Conservation (phyloP, 805 yeast genomes). For the Cyberlindnera lachancei region DNA sequence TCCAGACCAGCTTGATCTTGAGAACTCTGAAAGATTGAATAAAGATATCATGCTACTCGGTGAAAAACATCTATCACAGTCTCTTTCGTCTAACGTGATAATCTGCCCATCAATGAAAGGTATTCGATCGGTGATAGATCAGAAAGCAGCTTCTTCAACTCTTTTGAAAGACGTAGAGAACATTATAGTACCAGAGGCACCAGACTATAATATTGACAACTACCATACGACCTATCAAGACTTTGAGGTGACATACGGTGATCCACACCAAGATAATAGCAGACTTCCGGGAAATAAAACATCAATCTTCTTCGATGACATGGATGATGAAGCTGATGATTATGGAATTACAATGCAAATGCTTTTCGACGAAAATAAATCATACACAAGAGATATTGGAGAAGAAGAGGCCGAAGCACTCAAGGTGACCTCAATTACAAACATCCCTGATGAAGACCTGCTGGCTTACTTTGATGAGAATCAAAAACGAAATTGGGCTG, state of each 20-base stretch:
- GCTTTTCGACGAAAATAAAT: conserved; percentile 17
- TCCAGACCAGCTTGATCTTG: conserved; percentile 3
- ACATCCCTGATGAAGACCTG: conserved; percentile 47
- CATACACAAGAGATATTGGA: conserved; percentile 10
- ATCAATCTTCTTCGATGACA: conserved; percentile 20
- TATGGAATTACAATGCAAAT: conserved; percentile 16
- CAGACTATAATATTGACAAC: conserved; percentile 1
- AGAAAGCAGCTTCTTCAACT: conserved; percentile 11
- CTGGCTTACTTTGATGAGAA: conserved; percentile 77
- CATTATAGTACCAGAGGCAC: conserved; percentile 4
- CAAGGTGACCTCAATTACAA: no score
- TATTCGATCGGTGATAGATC: conserved; percentile 15
- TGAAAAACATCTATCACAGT: conserved; percentile 6
- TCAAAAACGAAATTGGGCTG: conserved; percentile 73
- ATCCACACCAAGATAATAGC: conserved; percentile 10
- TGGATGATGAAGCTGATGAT: conserved; percentile 18
- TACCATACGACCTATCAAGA: conserved; percentile 11
- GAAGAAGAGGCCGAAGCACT: conserved; percentile 13
- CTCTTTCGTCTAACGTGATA: conserved; percentile 1
- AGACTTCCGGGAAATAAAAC: conserved; percentile 20
- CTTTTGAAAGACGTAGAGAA: conserved; percentile 9
- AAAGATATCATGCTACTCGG: conserved; percentile 8
- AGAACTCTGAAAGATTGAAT: conserved; percentile 3
- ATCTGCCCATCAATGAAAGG: conserved; percentile 16
- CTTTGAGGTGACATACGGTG: conserved; percentile 9